phyloP scores from a whole-genome alignment of 1,284 basidiomycete genomes.

The Puccinia novopanici region DNA sequence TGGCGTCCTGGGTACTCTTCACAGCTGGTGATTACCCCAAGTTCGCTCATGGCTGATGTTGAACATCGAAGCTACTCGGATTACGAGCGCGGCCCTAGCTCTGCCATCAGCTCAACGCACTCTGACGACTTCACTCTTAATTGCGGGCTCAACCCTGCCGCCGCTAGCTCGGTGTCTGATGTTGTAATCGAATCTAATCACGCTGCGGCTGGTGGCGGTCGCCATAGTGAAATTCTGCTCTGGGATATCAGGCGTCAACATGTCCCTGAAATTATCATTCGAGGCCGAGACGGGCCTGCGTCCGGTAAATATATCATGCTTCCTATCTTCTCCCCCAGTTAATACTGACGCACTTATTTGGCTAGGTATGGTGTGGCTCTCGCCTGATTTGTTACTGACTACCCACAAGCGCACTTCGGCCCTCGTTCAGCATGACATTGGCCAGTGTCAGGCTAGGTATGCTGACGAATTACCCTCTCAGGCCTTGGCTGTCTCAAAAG shows the following conservation, averaged over 20 bases:
- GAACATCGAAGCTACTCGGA: conserved; percentile 26
- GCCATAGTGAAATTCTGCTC: conserved; percentile 41
- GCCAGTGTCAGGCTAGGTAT: conserved; percentile 27
- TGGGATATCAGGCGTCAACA: conserved; percentile 45
- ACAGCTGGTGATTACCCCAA: conserved; percentile 40
- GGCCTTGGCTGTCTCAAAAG: conserved; percentile 33
- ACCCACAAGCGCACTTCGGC: conserved; percentile 37
- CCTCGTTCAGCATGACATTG: conserved; percentile 44
- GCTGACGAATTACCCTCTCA: conserved; percentile 38
- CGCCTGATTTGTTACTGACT: conserved; percentile 27
- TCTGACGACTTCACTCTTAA: conserved; percentile 16
- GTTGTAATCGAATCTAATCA: conserved; percentile 13
- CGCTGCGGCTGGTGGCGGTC: conserved; percentile 13
- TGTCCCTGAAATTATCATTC: conserved; percentile 38
- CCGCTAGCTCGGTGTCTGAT: conserved; percentile 10
- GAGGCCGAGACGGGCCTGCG: conserved; percentile 41
- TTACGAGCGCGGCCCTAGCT: conserved; percentile 33
- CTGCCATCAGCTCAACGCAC: conserved; percentile 21
- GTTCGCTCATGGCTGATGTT: conserved; percentile 42
- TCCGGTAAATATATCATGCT: conserved; percentile 17
- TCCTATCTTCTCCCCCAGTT: neutral
- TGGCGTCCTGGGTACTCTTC: conserved; percentile 38
- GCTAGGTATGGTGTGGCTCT: conserved; percentile 37
- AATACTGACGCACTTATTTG: neutral
- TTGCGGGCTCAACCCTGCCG: neutral